These are phyloP conservation scores for Melanogaster broomeanus DNA, from an alignment of 768 basidiomycete species.

Conservation along the genomic window DNA sequence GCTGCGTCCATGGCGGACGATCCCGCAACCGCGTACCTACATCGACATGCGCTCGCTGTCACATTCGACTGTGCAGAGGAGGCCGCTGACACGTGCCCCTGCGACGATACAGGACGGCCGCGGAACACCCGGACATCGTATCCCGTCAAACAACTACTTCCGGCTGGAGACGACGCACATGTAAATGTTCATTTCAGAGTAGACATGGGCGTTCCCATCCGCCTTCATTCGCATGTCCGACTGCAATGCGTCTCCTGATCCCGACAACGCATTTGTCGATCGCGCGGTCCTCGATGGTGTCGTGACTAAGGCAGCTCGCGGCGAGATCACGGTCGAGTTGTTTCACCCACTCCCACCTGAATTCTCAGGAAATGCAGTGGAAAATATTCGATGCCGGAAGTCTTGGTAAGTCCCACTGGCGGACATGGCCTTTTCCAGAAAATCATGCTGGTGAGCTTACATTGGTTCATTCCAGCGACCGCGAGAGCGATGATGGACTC, in stretches of 20 bases:
- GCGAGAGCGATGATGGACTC: constrained; percentile 69
- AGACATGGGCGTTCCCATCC: constrained; percentile 48
- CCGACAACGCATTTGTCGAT: constrained; percentile 49
- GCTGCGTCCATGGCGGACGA: constrained; percentile 19
- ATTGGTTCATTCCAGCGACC: constrained; percentile 43
- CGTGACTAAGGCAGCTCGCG: constrained; percentile 53
- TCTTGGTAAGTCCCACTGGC: constrained; percentile 43
- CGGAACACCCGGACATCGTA: constrained; percentile 41
- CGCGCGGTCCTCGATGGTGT: constrained; percentile 56
- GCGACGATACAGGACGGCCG: constrained; percentile 60
- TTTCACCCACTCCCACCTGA: constrained; percentile 64
- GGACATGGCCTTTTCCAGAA: neutral
- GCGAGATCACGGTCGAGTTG: constrained; percentile 55
- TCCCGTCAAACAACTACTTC: constrained; percentile 24
- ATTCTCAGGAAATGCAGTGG: constrained; percentile 60
- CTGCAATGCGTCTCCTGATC: constrained; percentile 58
- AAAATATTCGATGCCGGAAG: constrained; percentile 64
- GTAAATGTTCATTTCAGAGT: constrained; percentile 57
- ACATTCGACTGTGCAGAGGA: constrained; percentile 68
- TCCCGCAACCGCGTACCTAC: constrained; percentile 42
- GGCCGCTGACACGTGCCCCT: constrained; percentile 66
- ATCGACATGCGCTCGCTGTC: constrained; percentile 56
- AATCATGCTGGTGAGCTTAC: constrained; percentile 2
- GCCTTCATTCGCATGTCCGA: constrained; percentile 68
- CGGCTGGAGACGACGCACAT: constrained; percentile 33